Percentiles rank a stretch among this genome's conserved stretches.
These are phyloP conservation scores for Wallacemonas rigidus DNA, from an alignment of 208 protist genomes.

Conservation along the genomic window DNA sequence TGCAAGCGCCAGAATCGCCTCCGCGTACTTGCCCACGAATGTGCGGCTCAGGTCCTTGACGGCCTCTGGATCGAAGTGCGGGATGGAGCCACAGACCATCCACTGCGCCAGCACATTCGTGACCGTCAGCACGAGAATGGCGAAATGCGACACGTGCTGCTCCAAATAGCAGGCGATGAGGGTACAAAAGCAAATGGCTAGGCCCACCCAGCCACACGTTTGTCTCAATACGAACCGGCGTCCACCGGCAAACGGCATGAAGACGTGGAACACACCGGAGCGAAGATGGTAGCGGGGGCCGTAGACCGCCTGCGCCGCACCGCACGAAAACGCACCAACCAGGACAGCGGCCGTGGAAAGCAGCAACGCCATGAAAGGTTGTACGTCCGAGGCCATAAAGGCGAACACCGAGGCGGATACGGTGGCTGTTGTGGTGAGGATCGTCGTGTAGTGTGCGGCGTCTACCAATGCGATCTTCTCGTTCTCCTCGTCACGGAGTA, in stretches of 20 bases:
- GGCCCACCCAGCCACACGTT: conserved; percentile 56
- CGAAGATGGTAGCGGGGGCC: conserved; percentile 53
- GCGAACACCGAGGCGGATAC: conserved; percentile 47
- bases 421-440: conserved; percentile 43
- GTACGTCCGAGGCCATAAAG: conserved; percentile 37
- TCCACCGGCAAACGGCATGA: conserved; percentile 81
- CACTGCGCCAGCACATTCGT: conserved; percentile 57
- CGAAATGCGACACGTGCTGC: conserved; percentile 32
- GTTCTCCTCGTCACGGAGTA: conserved; percentile 14
- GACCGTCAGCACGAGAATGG: conserved; percentile 37
- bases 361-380: conserved; percentile 57
- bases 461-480: conserved; percentile 27
- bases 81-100: conserved; percentile 46
- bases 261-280: conserved; percentile 47
- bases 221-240: conserved; percentile 56
- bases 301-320: conserved; percentile 61
- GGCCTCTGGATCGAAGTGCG: conserved; percentile 42
- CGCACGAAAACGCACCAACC: conserved; percentile 58
- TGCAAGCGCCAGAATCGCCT: conserved; percentile 64
- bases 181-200: conserved; percentile 39
- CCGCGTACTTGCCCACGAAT: conserved; percentile 63
- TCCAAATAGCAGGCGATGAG: conserved; percentile 50
- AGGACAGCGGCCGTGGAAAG: conserved; percentile 52
- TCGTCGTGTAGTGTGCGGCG: conserved; percentile 57
- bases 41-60: conserved; percentile 22